Evolutionary conservation across 164 flowering plant genomes (phyloP), one percentile per base, ranked within the genome.

Genomic region (Chimonanthus praecox): DNA sequence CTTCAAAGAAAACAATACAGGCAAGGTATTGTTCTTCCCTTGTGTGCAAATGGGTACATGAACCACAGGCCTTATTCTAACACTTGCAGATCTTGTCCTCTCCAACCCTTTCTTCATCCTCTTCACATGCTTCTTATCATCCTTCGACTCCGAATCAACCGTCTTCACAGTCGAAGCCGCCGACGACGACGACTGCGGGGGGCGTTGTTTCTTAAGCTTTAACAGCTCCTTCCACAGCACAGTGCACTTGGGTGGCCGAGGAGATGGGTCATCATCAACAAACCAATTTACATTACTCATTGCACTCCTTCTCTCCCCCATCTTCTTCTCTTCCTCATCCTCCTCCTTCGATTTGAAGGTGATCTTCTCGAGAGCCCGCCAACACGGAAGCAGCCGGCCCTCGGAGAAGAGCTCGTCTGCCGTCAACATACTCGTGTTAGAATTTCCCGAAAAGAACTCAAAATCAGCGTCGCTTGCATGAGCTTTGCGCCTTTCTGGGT

Each of bases 201-300:
- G 87, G 0, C 86, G 81, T 49, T 86, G 91, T 77, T 90, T 94
- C 86, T 80, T 92, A 85, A 94, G 64, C 84, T 88, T 87, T 47
- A 94, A 71, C 18, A 94, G 72, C 81, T 94, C 98, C 75, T 91
- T 94, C 97, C 97, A 94, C n/a, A 94, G 46, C 49, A 92, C 94
- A 21, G 98, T 92, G 81, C 98, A 94, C 54, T 87, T 94, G 0
- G 98, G 98, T 33, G 98, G 98, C 73, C 98, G 74, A 18, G 98
- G 97, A 62, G 98, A 94, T 20, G 97, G 97, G 77, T 91, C 98
- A 51, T 94, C 97, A 21, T 94, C 98, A 2, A 88, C 72, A 70
- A 88, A 89, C 96, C 98, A 94, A 64, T 69, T 84, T 33, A 78
- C 78, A 61, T 85, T 81, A 13, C 50, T 74, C 21, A 18, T 72